Conservation (phyloP, 2,329 filamentous ascomycete genomes). For the Pyricularia pennisetigena region DNA sequence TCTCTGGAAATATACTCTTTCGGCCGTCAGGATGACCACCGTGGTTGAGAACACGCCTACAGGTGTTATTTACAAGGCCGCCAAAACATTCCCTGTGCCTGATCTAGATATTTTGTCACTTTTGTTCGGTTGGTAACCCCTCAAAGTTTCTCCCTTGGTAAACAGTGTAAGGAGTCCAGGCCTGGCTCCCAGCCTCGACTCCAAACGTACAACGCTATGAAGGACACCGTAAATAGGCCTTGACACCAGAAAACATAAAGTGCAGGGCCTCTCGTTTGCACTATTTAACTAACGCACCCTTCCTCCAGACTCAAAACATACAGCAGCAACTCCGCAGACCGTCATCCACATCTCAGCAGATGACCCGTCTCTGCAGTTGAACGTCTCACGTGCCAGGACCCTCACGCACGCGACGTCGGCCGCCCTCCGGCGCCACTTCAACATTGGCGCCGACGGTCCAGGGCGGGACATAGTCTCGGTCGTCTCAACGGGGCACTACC, state of each 20-base stretch:
- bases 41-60: not conserved
- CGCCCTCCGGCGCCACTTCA: slow-evolving; percentile 36
- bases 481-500: slow-evolving; percentile 45
- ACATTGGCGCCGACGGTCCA: slow-evolving; percentile 37
- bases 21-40: not conserved
- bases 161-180: not conserved
- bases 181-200: not conserved
- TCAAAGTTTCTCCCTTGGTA: not conserved
- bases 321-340: slow-evolving; percentile 31
- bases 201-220: not conserved
- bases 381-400: slow-evolving; percentile 34
- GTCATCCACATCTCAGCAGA: slow-evolving; percentile 47
- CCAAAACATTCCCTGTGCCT: slow-evolving; percentile 22
- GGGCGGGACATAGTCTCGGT: slow-evolving; percentile 44
- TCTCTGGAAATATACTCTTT: not conserved
- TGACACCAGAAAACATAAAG: not conserved
- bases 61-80: slow-evolving; percentile 27
- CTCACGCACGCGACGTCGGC: not conserved
- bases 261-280: not conserved
- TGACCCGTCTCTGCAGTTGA: slow-evolving; percentile 40
- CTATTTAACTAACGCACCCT: not conserved
- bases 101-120: slow-evolving; percentile 30
- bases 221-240: not conserved
- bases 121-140: slow-evolving; percentile 28
- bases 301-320: slow-evolving; percentile 23